phyloP scores from a whole-genome alignment of 192 early-diverging fungal genomes.

The Allomyces macrogynus region DNA sequence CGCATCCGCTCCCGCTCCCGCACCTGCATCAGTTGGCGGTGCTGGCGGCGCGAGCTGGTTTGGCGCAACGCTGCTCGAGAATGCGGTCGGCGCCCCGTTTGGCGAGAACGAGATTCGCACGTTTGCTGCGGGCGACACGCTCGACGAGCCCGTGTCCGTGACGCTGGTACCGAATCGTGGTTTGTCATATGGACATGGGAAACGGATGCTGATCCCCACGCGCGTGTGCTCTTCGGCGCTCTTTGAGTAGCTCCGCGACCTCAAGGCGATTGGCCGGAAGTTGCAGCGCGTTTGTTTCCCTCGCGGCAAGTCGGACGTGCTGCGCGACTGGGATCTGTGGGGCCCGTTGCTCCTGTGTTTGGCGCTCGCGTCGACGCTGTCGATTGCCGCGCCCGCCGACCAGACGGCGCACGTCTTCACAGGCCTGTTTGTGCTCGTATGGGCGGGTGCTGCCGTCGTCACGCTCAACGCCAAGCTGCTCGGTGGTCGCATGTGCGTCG shows the following conservation, averaged over 20 bases:
- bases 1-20: no score
- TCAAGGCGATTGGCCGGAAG: neutral
- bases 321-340: slow-evolving; percentile 6
- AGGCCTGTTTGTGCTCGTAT: slow-evolving; percentile 83
- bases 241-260: neutral
- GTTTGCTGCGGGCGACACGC: slow-evolving; percentile 1
- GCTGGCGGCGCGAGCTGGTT: neutral
- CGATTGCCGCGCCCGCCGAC: slow-evolving; percentile 47
- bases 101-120: neutral
- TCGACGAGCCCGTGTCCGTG: slow-evolving; percentile 5
- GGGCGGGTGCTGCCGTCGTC: slow-evolving; percentile 80
- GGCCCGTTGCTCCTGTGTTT: slow-evolving; percentile 89
- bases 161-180: neutral
- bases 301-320: slow-evolving; percentile 1
- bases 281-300: slow-evolving; percentile 2
- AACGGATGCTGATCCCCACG: neutral
- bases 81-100: neutral
- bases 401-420: slow-evolving; percentile 79
- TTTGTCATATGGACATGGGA: neutral
- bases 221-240: no score
- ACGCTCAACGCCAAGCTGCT: slow-evolving; percentile 91
- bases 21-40: neutral
- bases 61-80: neutral
- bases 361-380: slow-evolving; percentile 64
- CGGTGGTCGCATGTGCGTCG: slow-evolving; percentile 65